Base-by-base conservation (phyloP, 805 yeast genomes). In the Kodamaea nitidulidarum region DNA sequence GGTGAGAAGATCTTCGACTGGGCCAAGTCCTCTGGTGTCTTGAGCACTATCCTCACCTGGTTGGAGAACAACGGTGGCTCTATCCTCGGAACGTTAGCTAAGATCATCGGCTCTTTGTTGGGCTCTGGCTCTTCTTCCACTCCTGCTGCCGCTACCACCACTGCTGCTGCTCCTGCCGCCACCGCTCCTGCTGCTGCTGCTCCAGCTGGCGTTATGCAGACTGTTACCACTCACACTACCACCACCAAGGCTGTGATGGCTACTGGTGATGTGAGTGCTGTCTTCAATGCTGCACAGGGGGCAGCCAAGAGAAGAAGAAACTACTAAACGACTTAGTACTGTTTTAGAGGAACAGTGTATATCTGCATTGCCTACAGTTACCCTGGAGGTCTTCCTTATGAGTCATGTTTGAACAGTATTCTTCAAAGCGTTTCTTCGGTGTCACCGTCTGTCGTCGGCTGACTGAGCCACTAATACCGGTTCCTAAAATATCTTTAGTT, bases 21-120 rank as follows among this genome's bases (percentile, higher is more conserved):
- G 70, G 61, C 70, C 43, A 61, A 65, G 52, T 40, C 48, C 14
- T 53, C 60, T 10, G 72, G 72, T 44, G 27, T 67, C 20, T 58
- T 65, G 49, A 44, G 46, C 38, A 29, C 50, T 3, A 60, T 55
- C 36, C 46, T 65, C 32, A 30, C 40, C 25, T 60, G 49, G 52
- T 39, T 63, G 32, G 22, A 26, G 14, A 41, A 41, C 28, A 51
- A 54, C 50, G 70, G 66, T 43, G 51, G 56, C 29, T 47, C 54
- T 21, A 51, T 50, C 44, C 50, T 46, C 28, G 39, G 48, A 25
- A 52, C 50, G 11, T 36, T 61, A 35, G 61, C 62, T 26, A 18
- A 41, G 25, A 54, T 63, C 58, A 42, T 66, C 20, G 61, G 62
- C 34, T 47, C 47, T 35, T 32, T 48, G 39, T 45, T 65, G 32